Evolutionary conservation across 305 asterid genomes (phyloP).

Genomic region (Fraxinus velutina): DNA sequence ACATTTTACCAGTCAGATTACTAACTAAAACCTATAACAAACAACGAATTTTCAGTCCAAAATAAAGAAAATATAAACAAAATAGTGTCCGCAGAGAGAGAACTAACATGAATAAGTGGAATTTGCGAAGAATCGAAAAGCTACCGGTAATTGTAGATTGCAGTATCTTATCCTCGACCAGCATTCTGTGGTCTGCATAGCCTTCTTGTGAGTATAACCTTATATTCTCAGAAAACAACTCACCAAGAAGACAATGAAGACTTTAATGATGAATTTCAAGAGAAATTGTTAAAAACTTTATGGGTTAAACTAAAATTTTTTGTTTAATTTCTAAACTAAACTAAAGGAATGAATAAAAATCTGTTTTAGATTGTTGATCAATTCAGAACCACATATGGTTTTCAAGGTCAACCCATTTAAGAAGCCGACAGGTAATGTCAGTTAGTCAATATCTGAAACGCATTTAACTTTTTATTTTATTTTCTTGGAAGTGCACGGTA

Average conservation of each 20-base stretch:
- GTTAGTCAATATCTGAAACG: not conserved
- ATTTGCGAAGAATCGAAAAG: conserved; percentile 26
- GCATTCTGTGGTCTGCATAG: conserved; percentile 27
- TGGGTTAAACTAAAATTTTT: not conserved
- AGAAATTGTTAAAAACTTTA: not conserved
- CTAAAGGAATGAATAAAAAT: not conserved
- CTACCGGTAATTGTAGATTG: conserved; percentile 13
- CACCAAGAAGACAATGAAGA: not conserved
- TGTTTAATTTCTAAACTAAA: not conserved
- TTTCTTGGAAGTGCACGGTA: too few relatives aligned
- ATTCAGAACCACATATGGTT: not conserved
- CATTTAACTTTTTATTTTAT: not conserved
- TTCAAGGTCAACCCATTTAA: not conserved
- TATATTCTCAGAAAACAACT: not conserved
- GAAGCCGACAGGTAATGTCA: not conserved
- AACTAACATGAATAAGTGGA: not conserved
- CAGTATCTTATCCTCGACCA: conserved; percentile 13
- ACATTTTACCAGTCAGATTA: not conserved
- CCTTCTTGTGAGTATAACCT: conserved; percentile 19
- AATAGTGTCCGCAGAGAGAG: not conserved
- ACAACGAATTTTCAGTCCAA: conserved; percentile 7
- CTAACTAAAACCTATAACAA: not conserved
- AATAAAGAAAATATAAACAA: not conserved
- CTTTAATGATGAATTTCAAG: not conserved
- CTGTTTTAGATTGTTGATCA: not conserved